Evolutionary conservation across 1,284 basidiomycete genomes (phyloP), one percentile per base, ranked within the genome.

Genomic region (Naganishia liquefaciens): DNA sequence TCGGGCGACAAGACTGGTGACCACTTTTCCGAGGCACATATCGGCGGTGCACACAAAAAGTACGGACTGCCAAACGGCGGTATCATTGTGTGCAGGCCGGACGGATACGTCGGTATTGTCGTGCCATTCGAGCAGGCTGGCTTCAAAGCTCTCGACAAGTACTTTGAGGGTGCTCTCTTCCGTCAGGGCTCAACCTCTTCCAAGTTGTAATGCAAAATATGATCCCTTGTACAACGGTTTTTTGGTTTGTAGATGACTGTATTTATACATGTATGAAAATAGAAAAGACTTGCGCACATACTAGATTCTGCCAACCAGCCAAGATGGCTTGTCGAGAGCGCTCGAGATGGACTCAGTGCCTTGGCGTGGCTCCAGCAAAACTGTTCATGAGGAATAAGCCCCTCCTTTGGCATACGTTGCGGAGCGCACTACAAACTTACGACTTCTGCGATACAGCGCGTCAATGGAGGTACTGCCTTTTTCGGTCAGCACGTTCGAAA

Each of bases 41-140:
- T 70, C 70, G 46, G 70, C 69, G 44, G 73, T 72, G 37, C 80
- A 9, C 87, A 88, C 70, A 66, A 73, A 2, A 81, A 82, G 55
- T 87, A 84, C 71, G 88, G 88, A 5, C 70, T 79, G 23, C 55
- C 70, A 3, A 75, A 77, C 3, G 88, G 88, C 28, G 86, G 83
- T 6, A 75, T 89, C 27, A 84, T 88, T 30, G 80, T 87, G 39
- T 84, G 89, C 15, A 82, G 89, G 37, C 88, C 88, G 3, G 88
- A 90, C 70, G 88, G 88, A 10, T 89, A 89, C 67, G 83, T 90
- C 19, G 86, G 86, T 2, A 79, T 80, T 62, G 78, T 88, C 25
- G 80, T 80, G 1, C 82, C 86, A 0, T 74, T 88, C 46, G 79
- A 84, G 42, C 74, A 79, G 4, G 68, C 78, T 39, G 70, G 75